These are phyloP conservation scores for Saccharomyces hybrid DNA, from an alignment of 1,139 yeast species.

Conservation along the genomic window DNA sequence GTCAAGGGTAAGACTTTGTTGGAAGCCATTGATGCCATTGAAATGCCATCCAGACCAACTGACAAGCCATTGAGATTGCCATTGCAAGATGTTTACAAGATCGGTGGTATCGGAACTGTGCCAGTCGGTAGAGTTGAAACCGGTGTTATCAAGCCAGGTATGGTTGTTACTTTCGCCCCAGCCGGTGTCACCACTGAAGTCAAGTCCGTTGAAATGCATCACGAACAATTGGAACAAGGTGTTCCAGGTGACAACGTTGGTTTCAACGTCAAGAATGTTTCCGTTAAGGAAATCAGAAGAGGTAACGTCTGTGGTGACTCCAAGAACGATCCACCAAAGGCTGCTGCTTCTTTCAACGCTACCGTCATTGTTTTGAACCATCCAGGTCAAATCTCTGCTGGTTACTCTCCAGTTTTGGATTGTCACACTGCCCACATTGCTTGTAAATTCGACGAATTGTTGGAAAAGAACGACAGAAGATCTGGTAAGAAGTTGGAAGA, in stretches of 20 bases:
- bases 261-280: slow-evolving; percentile 90
- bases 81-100: slow-evolving; percentile 68
- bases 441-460: slow-evolving; percentile 76
- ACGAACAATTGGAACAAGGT: slow-evolving; percentile 80
- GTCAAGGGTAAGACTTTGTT: slow-evolving; percentile 78
- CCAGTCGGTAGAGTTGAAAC: slow-evolving; percentile 94
- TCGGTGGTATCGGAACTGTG: slow-evolving; percentile 89
- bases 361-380: slow-evolving; percentile 87
- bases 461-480: slow-evolving; percentile 91
- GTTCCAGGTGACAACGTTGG: slow-evolving; percentile 93
- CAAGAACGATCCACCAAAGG: slow-evolving; percentile 90
- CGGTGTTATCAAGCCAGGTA: slow-evolving; percentile 87
- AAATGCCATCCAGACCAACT: slow-evolving; percentile 78
- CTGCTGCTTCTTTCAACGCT: slow-evolving; percentile 75
- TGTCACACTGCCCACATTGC: slow-evolving; percentile 82
- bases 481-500: slow-evolving; percentile 84
- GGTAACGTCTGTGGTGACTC: slow-evolving; percentile 95
- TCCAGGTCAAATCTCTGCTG: slow-evolving; percentile 89
- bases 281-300: slow-evolving; percentile 90
- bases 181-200: slow-evolving; percentile 90
- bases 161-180: slow-evolving; percentile 86
- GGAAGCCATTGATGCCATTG: slow-evolving; percentile 82
- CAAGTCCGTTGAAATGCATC: slow-evolving; percentile 91
- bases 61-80: slow-evolving; percentile 90
- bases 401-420: slow-evolving; percentile 89